Conservation (phyloP, 768 basidiomycete species). For the Nidularia sp. region DNA sequence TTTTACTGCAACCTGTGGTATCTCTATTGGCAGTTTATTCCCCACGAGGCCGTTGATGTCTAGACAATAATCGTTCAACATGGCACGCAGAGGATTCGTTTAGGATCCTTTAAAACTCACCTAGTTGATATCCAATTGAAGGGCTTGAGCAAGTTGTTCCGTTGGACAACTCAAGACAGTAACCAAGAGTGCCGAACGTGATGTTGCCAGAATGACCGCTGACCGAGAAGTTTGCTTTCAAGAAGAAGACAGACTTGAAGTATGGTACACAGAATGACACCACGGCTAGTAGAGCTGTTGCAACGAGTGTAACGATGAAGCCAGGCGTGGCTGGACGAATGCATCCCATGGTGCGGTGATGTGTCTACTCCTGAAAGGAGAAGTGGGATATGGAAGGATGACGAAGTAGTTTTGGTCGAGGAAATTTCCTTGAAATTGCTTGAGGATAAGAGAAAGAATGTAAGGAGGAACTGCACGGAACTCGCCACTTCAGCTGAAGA, state of each 20-base stretch:
- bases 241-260: conserved; percentile 86
- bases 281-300: conserved; percentile 74
- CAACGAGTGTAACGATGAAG: conserved; percentile 76
- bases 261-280: conserved; percentile 90
- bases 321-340: conserved; percentile 89
- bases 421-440: no score
- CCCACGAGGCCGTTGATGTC: conserved; percentile 83
- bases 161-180: conserved; percentile 60
- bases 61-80: conserved; percentile 25
- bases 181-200: conserved; percentile 88
- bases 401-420: no score
- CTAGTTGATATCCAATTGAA: conserved; percentile 81
- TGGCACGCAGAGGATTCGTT: conserved; percentile 4
- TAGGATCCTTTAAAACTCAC: conserved; percentile 33
- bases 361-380: no score
- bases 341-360: conserved; percentile 58
- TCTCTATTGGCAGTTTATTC: conserved; percentile 57
- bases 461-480: no score
- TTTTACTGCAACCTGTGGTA: conserved; percentile 82
- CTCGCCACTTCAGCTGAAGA: no score
- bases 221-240: conserved; percentile 62
- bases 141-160: conserved; percentile 74
- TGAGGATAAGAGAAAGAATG: no score
- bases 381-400: conserved; percentile 4
- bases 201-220: conserved; percentile 53